phyloP scores from a whole-genome alignment of 805 yeast genomes.

The Isabelozyma heimii region DNA sequence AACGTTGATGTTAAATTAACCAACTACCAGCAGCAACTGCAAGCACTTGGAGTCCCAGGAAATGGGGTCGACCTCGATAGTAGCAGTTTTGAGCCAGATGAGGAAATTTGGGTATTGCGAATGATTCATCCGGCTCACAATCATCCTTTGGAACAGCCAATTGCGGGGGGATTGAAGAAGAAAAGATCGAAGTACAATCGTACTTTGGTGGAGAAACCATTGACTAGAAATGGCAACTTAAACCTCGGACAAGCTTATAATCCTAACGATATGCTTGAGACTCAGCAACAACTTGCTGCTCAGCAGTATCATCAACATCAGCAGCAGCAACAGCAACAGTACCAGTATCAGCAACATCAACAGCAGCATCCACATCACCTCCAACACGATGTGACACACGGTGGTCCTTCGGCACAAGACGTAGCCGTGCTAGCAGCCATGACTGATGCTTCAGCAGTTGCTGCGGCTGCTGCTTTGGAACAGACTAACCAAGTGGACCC shows the following conservation, averaged over 20 bases:
- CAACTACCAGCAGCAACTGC: constrained; percentile 12
- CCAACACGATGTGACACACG: constrained; percentile 24
- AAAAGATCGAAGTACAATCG: constrained; percentile 38
- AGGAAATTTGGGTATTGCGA: constrained; percentile 45
- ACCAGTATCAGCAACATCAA: constrained; percentile 16
- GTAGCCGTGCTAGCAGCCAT: constrained; percentile 44
- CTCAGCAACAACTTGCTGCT: constrained; percentile 7
- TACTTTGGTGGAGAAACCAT: constrained; percentile 44
- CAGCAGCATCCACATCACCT: constrained; percentile 19
- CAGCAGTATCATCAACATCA: constrained; percentile 11
- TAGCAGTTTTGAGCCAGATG: constrained; percentile 14
- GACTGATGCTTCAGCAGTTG: constrained; percentile 30
- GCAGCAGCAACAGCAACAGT: constrained; percentile 6
- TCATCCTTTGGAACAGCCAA: constrained; percentile 41
- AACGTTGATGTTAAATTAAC: constrained; percentile 25
- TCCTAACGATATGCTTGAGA: constrained; percentile 6
- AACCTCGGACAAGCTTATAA: constrained; percentile 5
- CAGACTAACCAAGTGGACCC: constrained; percentile 37
- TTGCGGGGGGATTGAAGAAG: constrained; percentile 25
- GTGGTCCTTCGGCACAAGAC: constrained; percentile 35
- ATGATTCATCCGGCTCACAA: constrained; percentile 47
- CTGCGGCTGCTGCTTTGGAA: constrained; percentile 22
- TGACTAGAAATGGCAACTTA: constrained; percentile 18
- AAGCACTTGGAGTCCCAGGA: neutral
- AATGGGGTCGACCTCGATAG: constrained; percentile 1